Evolutionary conservation across 441 rosid species (phyloP), one percentile per base, ranked within the genome.

Genomic region (Euphorbia schlechtendalii): DNA sequence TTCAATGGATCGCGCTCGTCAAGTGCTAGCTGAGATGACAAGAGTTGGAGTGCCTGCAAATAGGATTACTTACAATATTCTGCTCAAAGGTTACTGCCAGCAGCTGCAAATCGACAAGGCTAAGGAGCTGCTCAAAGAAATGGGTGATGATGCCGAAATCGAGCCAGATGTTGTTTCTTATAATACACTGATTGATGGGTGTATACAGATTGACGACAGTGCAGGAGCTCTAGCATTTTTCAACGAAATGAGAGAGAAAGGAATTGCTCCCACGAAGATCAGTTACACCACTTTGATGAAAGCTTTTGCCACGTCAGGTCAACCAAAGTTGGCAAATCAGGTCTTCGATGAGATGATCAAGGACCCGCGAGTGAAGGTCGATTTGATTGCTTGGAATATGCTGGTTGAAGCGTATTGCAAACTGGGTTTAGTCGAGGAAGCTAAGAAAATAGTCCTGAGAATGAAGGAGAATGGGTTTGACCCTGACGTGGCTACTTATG

Each of bases 251-350:
- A 80, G 99, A 67, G 74, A 79, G 0, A 82, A 65, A 71, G 95
- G 87, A 63, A 89, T 94, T 49, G 81, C 87, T 69, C 97, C 99
- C 1, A 86, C 90, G 18, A 94, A 94, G 83, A 77, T 90, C 62
- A 94, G 99, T 68, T 90, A 94, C 78, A 91, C 99, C 9, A 90
- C 99, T 40, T 66, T 91, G 84, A 91, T 90, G 98, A 94, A 94
- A 82, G 96, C 96, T 56, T 94, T 91, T 64, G 96, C 89, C 28
- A 64, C 81, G 45, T 86, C 97, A 0, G 90, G 88, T 54, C 97
- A 91, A 71, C 98, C 96, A 0, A 94, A 89, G 86, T 68, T 93
- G 69, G 95, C 99, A 0, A 82, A 81, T 76, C 83, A 81, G 77
- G 96, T 90, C 59, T 90, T 94, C 38, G 89, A 94, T 25, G 97